Conservation (phyloP, 2,329 filamentous ascomycete species). For the Trichoderma citrinoviride region DNA sequence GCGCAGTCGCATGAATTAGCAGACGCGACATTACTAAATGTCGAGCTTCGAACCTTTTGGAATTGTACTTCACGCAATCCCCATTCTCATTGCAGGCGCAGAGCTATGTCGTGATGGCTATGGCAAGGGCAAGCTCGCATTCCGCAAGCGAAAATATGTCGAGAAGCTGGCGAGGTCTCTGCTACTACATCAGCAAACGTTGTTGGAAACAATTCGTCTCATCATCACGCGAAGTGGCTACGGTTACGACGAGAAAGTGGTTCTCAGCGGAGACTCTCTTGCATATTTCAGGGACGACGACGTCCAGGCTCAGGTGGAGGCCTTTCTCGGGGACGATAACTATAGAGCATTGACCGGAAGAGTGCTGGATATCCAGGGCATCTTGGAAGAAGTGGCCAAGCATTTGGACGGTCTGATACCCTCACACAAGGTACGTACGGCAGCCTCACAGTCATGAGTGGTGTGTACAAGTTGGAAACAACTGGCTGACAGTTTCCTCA, state of each 20-base stretch:
- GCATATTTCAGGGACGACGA: not conserved
- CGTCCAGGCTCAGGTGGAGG: not conserved
- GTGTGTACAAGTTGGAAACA: not conserved
- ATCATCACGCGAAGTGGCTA: conserved; percentile 6
- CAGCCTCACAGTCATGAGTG: too few species aligned
- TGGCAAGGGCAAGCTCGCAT: not conserved
- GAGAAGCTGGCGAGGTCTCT: conserved; percentile 12
- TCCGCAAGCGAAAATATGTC: conserved; percentile 12
- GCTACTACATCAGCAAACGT: conserved; percentile 8
- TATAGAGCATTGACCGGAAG: conserved; percentile 2
- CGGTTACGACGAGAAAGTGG: not conserved
- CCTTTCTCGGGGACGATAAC: conserved; percentile 8
- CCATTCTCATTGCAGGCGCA: conserved; percentile 4
- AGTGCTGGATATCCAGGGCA: not conserved
- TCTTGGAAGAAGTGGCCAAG: not conserved
- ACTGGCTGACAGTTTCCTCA: not conserved
- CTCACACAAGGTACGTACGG: conserved; percentile 3
- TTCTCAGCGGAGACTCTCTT: not conserved
- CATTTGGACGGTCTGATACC: conserved; percentile 12
- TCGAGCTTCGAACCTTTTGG: conserved; percentile 10
- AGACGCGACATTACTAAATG: not conserved
- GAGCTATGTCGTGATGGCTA: not conserved
- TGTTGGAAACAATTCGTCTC: not conserved
- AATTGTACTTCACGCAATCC: conserved; percentile 9
- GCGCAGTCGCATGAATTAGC: too few species aligned